phyloP scores from a whole-genome alignment of 2,329 filamentous ascomycete genomes.

The Cryphonectria parasitica region DNA sequence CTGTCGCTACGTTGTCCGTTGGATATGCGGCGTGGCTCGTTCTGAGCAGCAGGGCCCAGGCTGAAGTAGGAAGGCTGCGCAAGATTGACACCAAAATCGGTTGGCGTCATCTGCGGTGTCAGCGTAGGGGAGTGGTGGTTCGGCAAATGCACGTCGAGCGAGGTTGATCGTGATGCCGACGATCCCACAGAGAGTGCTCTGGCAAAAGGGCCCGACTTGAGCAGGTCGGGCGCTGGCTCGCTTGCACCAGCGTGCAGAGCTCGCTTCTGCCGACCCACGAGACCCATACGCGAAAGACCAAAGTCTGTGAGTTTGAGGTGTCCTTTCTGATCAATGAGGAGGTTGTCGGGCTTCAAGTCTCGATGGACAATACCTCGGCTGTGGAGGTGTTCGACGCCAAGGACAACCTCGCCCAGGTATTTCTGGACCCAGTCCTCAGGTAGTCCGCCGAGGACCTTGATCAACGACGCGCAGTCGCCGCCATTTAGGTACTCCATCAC shows the following conservation, averaged over 20 bases:
- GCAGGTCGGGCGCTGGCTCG: constrained; percentile 87
- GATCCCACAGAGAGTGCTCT: constrained; percentile 84
- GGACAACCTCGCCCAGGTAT: constrained; percentile 91
- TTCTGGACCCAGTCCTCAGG: constrained; percentile 98
- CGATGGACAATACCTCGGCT: constrained; percentile 94
- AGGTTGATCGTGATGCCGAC: constrained; percentile 76
- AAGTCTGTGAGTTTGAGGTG: constrained; percentile 98
- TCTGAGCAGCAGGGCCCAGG: constrained; percentile 55
- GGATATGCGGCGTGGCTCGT: constrained; percentile 72
- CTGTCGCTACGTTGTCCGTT: constrained; percentile 89
- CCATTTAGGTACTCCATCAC: constrained; percentile 99
- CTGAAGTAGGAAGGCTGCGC: constrained; percentile 93
- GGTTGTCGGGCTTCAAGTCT: constrained; percentile 94
- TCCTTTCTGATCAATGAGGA: constrained; percentile 94
- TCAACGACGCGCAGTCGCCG: constrained; percentile 93
- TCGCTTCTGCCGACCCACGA: constrained; percentile 94
- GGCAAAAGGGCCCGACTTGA: constrained; percentile 90
- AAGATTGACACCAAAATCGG: constrained; percentile 64
- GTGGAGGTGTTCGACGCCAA: constrained; percentile 97
- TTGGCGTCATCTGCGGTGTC: constrained; percentile 87
- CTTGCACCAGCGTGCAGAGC: constrained; percentile 76
- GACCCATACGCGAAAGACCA: constrained; percentile 93
- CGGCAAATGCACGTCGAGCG: constrained; percentile 79
- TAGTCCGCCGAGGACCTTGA: constrained; percentile 89
- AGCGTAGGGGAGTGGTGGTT: constrained; percentile 74